These are phyloP conservation scores for Caulochytrium protostelioides DNA, from an alignment of 371 early-diverging fungal species.

Conservation along the genomic window DNA sequence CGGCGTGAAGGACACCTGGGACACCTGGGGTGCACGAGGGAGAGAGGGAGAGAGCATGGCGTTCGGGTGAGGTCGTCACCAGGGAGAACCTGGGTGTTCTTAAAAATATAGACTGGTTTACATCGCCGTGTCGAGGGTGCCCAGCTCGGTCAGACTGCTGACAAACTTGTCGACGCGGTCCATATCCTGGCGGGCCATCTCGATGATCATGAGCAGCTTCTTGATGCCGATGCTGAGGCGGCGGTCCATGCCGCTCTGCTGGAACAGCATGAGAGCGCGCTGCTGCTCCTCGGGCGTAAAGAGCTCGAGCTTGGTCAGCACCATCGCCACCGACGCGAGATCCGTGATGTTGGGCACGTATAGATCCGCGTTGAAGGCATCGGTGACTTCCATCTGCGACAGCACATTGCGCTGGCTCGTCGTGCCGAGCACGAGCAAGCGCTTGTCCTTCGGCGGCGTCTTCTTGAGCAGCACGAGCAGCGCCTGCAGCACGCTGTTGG, in stretches of 20 bases:
- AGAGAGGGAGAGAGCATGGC: too few relatives aligned
- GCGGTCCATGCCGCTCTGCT: conserved; percentile 27
- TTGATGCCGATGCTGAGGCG: conserved; percentile 69
- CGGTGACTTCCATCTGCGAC: conserved; percentile 65
- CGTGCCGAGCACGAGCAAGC: conserved; percentile 65
- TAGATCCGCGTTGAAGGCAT: conserved; percentile 63
- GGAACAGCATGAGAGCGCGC: conserved; percentile 28
- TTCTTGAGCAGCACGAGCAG: conserved; percentile 76
- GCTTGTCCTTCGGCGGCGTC: conserved; percentile 51
- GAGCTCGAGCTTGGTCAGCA: conserved; percentile 37
- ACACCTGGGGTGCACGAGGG: too few relatives aligned
- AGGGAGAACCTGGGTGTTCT: too few relatives aligned
- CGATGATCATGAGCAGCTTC: conserved; percentile 64
- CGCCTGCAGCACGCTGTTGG: conserved; percentile 89
- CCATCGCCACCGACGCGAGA: conserved; percentile 42
- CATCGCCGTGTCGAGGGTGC: too few relatives aligned
- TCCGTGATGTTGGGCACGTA: conserved; percentile 53
- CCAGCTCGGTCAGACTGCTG: conserved; percentile 1
- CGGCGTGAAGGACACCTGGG: too few relatives aligned
- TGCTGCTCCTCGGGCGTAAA: conserved; percentile 38
- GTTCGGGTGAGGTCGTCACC: too few relatives aligned
- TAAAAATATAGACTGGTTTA: too few relatives aligned
- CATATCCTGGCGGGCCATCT: conserved; percentile 68
- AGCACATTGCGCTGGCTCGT: conserved; percentile 56
- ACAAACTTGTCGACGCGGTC: conserved; percentile 27